phyloP scores from a whole-genome alignment of 164 flowering plant species.

The Stephania japonica region DNA sequence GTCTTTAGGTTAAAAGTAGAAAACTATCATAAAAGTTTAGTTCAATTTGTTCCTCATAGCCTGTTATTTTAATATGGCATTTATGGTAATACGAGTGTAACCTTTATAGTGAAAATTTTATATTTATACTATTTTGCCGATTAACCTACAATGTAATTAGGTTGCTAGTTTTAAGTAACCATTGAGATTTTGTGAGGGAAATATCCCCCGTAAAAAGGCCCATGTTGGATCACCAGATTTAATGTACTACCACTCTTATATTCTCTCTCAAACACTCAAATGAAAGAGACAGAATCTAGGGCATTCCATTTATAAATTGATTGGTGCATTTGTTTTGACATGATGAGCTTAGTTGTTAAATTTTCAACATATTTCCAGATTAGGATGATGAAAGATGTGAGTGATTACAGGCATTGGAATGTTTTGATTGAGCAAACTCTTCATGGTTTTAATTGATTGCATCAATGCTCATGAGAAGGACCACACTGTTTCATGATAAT shows the following conservation, averaged over 20 bases:
- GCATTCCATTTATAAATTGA: background rate
- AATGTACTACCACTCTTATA: background rate
- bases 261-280: background rate
- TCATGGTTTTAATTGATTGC: background rate
- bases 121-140: background rate
- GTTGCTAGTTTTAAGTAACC: background rate
- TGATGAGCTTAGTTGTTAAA: background rate
- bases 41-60: no score
- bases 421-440: background rate
- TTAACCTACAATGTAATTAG: background rate
- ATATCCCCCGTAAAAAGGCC: background rate
- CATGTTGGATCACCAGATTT: background rate
- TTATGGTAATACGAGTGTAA: background rate
- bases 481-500: background rate
- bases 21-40: background rate
- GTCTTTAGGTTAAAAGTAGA: background rate
- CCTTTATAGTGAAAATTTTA: no score
- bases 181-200: background rate
- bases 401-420: background rate
- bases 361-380: background rate
- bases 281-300: background rate
- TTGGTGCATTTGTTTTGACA: background rate
- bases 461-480: background rate
- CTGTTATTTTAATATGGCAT: background rate
- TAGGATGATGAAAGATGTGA: background rate